A percentile compares a stretch with the other conserved stretches of the same genome.
Evolutionary conservation across 495 filamentous ascomycete genomes (phyloP).

Genomic region (Pseudevernia furfuracea): DNA sequence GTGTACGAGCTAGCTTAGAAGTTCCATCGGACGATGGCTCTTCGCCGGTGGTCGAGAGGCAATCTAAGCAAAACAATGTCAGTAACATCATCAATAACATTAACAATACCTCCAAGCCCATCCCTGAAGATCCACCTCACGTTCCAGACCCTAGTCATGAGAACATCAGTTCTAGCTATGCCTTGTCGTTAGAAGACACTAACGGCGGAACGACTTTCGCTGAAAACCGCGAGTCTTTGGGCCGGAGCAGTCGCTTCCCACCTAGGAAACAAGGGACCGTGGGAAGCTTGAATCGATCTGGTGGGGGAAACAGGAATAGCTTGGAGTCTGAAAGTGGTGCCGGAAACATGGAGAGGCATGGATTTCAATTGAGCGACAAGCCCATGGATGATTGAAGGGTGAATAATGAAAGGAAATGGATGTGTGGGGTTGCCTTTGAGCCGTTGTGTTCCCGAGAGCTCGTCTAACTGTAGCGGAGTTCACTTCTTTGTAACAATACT

Average conservation of each 20-base stretch:
- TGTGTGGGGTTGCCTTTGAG: background rate
- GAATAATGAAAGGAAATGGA: background rate
- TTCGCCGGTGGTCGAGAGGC: slow-evolving; percentile 25
- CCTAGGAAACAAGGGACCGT: slow-evolving; percentile 36
- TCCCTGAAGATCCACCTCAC: slow-evolving; percentile 18
- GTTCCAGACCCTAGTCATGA: slow-evolving; percentile 29
- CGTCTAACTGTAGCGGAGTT: background rate
- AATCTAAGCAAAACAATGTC: slow-evolving; percentile 32
- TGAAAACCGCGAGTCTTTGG: slow-evolving; percentile 45
- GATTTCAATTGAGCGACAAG: slow-evolving; percentile 73
- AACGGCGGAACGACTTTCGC: slow-evolving; percentile 27
- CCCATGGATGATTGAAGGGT: slow-evolving; percentile 81
- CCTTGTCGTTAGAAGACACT: slow-evolving; percentile 31
- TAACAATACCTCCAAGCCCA: slow-evolving; percentile 26
- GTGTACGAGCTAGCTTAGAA: slow-evolving; percentile 50
- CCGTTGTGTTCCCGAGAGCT: background rate
- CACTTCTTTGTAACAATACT: slow-evolving; percentile 11
- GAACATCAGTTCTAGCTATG: slow-evolving; percentile 26
- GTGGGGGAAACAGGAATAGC: slow-evolving; percentile 36
- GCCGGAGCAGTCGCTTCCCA: slow-evolving; percentile 40
- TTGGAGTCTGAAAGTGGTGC: slow-evolving; percentile 20
- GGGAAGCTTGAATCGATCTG: slow-evolving; percentile 32
- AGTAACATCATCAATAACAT: slow-evolving; percentile 34
- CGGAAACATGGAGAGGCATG: slow-evolving; percentile 31
- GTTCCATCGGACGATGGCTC: slow-evolving; percentile 43